These are phyloP conservation scores for Lepiota brunneoincarnata DNA, from an alignment of 768 basidiomycete species.

Conservation along the genomic window DNA sequence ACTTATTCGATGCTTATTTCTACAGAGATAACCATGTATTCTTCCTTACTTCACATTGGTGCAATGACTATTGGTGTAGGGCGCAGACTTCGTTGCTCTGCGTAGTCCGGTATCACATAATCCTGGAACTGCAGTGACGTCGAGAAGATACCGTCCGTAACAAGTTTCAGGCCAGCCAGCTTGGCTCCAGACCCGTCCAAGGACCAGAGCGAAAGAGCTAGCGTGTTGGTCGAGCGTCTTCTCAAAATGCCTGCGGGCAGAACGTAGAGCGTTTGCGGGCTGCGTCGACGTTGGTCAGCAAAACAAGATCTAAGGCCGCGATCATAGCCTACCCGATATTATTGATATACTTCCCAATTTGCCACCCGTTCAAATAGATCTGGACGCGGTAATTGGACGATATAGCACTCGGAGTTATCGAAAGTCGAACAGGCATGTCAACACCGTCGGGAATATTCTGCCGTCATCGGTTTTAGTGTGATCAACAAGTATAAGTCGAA, in stretches of 20 bases:
- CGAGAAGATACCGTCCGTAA: conserved; percentile 43
- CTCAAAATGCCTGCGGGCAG: conserved; percentile 47
- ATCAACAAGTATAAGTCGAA: not conserved
- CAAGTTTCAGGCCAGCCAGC: conserved; percentile 37
- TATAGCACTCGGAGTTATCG: conserved; percentile 39
- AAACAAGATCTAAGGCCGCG: not conserved
- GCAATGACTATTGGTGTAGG: conserved; percentile 23
- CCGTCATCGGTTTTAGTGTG: not conserved
- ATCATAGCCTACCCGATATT: conserved; percentile 39
- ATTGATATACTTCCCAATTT: conserved; percentile 52
- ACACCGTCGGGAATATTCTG: conserved; percentile 36
- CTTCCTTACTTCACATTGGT: conserved; percentile 28
- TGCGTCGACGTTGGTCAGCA: conserved; percentile 8
- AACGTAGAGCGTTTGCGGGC: conserved; percentile 48
- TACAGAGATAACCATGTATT: not conserved
- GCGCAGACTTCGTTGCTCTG: conserved; percentile 29
- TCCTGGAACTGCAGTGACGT: conserved; percentile 38
- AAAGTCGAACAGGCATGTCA: conserved; percentile 44
- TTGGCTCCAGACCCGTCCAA: conserved; percentile 40
- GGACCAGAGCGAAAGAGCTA: conserved; percentile 49
- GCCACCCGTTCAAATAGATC: conserved; percentile 52
- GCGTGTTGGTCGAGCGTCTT: conserved; percentile 39
- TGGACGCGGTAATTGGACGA: conserved; percentile 48
- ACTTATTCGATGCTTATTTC: not conserved
- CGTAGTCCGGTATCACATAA: conserved; percentile 40